Evolutionary conservation across 1,284 basidiomycete genomes (phyloP).

Genomic region (Ganoderma resinaceum): DNA sequence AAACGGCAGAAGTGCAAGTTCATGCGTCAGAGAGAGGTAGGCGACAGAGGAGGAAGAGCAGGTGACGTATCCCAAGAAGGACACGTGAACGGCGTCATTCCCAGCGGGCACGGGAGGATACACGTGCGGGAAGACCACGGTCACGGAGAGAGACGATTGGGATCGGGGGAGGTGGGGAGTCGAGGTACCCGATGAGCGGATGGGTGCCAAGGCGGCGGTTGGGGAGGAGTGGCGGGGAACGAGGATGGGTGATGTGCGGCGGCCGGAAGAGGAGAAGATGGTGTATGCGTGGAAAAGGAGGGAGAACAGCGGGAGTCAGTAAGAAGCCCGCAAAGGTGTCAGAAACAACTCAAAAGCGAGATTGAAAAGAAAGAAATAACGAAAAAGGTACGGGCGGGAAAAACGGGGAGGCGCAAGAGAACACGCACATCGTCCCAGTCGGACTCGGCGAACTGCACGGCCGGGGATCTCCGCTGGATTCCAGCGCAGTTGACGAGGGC

Average conservation of each 20-base stretch:
- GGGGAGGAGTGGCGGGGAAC: conserved; percentile 16
- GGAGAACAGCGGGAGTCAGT: conserved; percentile 30
- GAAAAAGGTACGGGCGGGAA: conserved; percentile 19
- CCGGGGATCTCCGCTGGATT: conserved; percentile 88
- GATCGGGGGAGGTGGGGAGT: conserved; percentile 20
- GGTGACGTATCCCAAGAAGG: conserved; percentile 29
- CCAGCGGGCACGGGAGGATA: conserved; percentile 18
- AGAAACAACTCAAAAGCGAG: conserved; percentile 30
- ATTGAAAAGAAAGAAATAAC: conserved; percentile 10
- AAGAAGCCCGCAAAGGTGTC: conserved; percentile 22
- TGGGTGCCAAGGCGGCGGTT: conserved; percentile 20
- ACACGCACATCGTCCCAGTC: conserved; percentile 89
- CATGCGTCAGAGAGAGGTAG: conserved; percentile 13
- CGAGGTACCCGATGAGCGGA: conserved; percentile 26
- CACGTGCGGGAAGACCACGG: conserved; percentile 25
- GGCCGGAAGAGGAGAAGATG: conserved; percentile 22
- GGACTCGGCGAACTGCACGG: conserved; percentile 81
- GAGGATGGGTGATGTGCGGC: conserved; percentile 27
- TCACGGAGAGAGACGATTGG: conserved; percentile 11
- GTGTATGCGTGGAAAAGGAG: conserved; percentile 30
- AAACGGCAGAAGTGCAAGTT: neutral
- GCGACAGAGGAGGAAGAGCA: conserved; percentile 24
- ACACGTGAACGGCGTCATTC: conserved; percentile 31
- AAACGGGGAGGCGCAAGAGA: conserved; percentile 25
- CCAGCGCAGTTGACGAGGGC: conserved; percentile 95